Percentiles rank a stretch among this genome's conserved stretches.
Conservation (phyloP, 2,329 filamentous ascomycete genomes). For the Meredithiella fracta region DNA sequence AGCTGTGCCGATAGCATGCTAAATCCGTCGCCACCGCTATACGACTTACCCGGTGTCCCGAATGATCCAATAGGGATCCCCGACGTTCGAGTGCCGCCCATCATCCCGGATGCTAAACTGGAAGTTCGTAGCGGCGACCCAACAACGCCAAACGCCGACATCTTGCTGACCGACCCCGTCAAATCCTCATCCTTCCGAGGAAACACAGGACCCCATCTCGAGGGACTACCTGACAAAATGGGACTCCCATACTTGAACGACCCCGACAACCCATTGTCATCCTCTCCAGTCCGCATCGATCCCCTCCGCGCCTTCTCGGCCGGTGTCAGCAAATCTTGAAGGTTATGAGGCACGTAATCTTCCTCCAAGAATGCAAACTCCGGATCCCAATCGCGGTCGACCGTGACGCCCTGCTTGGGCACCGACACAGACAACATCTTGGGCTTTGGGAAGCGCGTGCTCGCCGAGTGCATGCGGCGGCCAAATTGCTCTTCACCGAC, state of each 20-base stretch:
- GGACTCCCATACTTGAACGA: constrained; percentile 46
- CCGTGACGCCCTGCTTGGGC: constrained; percentile 41
- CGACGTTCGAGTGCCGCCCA: not conserved
- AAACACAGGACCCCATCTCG: constrained; percentile 44
- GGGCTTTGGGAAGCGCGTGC: constrained; percentile 48
- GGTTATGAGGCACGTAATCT: constrained; percentile 63
- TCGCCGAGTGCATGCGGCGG: constrained; percentile 50
- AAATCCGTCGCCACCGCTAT: constrained; percentile 8
- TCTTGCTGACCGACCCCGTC: constrained; percentile 20
- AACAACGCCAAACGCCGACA: constrained; percentile 48
- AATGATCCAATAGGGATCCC: not conserved
- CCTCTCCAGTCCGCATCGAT: constrained; percentile 39
- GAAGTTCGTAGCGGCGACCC: constrained; percentile 50
- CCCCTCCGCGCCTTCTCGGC: constrained; percentile 50
- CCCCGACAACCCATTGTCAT: constrained; percentile 27
- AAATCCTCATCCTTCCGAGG: constrained; percentile 40
- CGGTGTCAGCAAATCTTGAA: constrained; percentile 49
- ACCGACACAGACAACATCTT: constrained; percentile 51
- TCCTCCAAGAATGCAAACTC: constrained; percentile 67
- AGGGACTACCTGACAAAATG: constrained; percentile 38
- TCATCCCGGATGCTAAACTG: constrained; percentile 34
- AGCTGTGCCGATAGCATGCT: constrained; percentile 12
- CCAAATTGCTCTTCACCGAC: constrained; percentile 44
- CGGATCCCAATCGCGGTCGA: constrained; percentile 47
- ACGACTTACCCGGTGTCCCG: constrained; percentile 4